phyloP scores from a whole-genome alignment of 345 rosid species.

The Euclidium syriacum region DNA sequence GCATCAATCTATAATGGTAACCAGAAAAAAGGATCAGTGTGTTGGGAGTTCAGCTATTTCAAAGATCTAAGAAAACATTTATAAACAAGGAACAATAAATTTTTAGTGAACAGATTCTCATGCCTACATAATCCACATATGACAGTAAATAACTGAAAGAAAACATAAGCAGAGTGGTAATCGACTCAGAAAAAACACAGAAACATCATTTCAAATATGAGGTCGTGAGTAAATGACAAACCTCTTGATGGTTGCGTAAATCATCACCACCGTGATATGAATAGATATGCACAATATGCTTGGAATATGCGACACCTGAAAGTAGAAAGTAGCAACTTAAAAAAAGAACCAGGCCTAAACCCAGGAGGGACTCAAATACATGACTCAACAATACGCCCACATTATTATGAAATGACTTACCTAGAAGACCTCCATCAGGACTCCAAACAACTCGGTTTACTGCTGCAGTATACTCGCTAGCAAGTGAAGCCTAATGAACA shows the following conservation, averaged over 20 bases:
- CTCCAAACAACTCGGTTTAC: conserved; percentile 66
- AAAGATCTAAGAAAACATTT: not conserved
- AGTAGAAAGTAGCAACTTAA: not conserved
- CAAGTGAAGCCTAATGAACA: conserved; percentile 43
- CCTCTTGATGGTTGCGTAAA: conserved; percentile 52
- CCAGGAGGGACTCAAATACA: not conserved
- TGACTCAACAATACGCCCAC: not conserved
- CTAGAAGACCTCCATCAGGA: conserved; percentile 56
- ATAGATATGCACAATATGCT: conserved; percentile 72
- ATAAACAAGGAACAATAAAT: not conserved
- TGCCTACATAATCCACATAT: not conserved
- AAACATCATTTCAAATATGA: conserved; percentile 12
- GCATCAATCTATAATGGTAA: conserved; percentile 50
- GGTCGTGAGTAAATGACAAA: conserved; percentile 23
- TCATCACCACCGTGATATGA: conserved; percentile 48
- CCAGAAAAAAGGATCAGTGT: not conserved
- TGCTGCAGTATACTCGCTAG: conserved; percentile 51
- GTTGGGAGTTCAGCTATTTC: not conserved
- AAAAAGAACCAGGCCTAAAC: not conserved
- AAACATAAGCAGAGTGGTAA: conserved; percentile 8
- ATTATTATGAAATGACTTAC: conserved; percentile 29
- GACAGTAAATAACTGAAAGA: not conserved
- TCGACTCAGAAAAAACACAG: conserved; percentile 2
- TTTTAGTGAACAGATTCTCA: not conserved
- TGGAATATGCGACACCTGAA: conserved; percentile 78